Evolutionary conservation across 2,329 filamentous ascomycete species (phyloP).

Genomic region (Hypoxylon sp.): DNA sequence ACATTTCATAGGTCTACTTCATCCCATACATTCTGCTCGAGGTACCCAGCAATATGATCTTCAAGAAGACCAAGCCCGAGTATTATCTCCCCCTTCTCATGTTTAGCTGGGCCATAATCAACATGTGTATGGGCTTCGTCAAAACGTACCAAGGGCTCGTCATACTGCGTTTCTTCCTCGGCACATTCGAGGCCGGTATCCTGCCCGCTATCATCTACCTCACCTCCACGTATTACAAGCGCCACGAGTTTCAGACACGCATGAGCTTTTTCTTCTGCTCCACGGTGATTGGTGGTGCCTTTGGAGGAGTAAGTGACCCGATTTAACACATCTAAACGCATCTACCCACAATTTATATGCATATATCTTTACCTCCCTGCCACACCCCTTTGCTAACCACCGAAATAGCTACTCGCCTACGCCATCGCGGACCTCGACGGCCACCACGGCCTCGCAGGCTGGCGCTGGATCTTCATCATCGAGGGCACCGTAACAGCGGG

Average conservation of each 20-base stretch:
- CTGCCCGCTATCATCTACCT: conserved; percentile 64
- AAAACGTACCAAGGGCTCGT: conserved; percentile 59
- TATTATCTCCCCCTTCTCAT: conserved; percentile 58
- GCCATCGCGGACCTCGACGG: conserved; percentile 63
- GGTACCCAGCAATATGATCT: conserved; percentile 62
- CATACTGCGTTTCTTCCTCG: conserved; percentile 61
- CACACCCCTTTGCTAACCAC: neutral
- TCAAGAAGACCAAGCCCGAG: conserved; percentile 60
- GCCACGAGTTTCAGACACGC: conserved; percentile 64
- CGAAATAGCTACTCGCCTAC: conserved; percentile 61
- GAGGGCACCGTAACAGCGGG: conserved; percentile 60
- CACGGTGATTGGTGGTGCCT: conserved; percentile 60
- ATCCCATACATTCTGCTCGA: conserved; percentile 62
- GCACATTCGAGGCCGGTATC: conserved; percentile 63
- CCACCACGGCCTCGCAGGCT: conserved; percentile 59
- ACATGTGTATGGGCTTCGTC: conserved; percentile 64
- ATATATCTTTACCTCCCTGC: neutral
- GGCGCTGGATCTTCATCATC: conserved; percentile 63
- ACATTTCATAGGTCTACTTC: conserved; percentile 53
- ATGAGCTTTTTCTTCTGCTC: conserved; percentile 62
- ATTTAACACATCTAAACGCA: neutral
- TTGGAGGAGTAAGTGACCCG: conserved; percentile 57
- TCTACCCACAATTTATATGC: neutral
- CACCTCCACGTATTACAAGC: conserved; percentile 65
- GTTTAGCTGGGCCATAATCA: conserved; percentile 62